Conservation (phyloP, 371 early-diverging fungal species). For the Mortierella sp. region DNA sequence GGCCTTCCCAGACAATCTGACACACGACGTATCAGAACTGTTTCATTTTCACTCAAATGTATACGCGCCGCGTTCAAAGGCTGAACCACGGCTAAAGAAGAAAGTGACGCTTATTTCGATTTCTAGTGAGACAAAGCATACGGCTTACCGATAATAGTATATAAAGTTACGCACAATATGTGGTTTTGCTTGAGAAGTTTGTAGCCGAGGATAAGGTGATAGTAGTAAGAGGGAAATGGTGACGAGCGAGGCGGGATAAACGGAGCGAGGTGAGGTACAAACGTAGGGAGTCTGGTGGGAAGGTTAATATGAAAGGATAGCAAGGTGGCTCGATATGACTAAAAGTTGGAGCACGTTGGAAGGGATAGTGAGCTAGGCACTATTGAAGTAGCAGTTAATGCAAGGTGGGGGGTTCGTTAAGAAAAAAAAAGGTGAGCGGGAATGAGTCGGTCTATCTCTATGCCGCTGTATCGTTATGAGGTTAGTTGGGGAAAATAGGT, state of each 20-base stretch:
- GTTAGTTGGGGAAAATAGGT: not conserved
- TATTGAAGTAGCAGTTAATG: slow-evolving; percentile 45
- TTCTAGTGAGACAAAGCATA: too few relatives aligned
- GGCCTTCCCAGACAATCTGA: not conserved
- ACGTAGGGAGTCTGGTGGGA: not conserved
- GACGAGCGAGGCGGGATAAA: too few relatives aligned
- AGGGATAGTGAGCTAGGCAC: slow-evolving; percentile 25
- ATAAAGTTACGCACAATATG: too few relatives aligned
- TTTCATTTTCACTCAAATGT: too few relatives aligned
- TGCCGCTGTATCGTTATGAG: not conserved
- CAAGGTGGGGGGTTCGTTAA: slow-evolving; percentile 53
- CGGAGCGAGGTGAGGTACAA: too few relatives aligned
- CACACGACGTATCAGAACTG: slow-evolving; percentile 6
- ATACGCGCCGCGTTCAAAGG: too few relatives aligned
- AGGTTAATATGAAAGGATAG: not conserved
- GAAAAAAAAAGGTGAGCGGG: slow-evolving; percentile 5
- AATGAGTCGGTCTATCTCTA: not conserved
- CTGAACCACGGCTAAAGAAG: too few relatives aligned
- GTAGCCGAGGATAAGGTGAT: too few relatives aligned
- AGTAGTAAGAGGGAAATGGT: too few relatives aligned
- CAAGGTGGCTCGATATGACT: not conserved
- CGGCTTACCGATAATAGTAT: too few relatives aligned
- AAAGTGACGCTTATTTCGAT: too few relatives aligned
- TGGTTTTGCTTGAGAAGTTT: too few relatives aligned
- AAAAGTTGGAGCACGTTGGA: slow-evolving; percentile 12